phyloP scores from a whole-genome alignment of 2,329 filamentous ascomycete genomes.

The Escovopsis sp. region DNA sequence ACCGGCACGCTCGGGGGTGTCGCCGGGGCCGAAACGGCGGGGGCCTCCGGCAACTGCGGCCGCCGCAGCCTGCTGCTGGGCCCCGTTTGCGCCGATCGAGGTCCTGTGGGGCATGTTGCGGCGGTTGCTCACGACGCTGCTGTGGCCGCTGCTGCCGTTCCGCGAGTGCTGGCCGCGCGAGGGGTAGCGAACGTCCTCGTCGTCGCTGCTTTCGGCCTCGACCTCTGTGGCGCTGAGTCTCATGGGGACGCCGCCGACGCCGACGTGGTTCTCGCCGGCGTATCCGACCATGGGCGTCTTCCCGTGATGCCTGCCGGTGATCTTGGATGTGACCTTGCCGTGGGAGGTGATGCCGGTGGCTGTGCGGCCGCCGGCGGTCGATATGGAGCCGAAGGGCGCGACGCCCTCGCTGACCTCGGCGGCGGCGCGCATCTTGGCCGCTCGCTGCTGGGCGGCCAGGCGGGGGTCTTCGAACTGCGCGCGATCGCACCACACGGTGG shows the following conservation, averaged over 20 bases:
- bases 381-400: slow-evolving; percentile 36
- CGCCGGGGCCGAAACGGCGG: slow-evolving; percentile 35
- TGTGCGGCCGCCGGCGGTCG: slow-evolving; percentile 30
- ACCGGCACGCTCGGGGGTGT: slow-evolving; percentile 40
- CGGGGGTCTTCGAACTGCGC: slow-evolving; percentile 85
- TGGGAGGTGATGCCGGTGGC: slow-evolving; percentile 47
- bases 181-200: slow-evolving; percentile 37
- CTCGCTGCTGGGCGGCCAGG: slow-evolving; percentile 65
- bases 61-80: slow-evolving; percentile 10
- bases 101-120: slow-evolving; percentile 34
- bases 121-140: slow-evolving; percentile 43
- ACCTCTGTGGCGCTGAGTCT: slow-evolving; percentile 91
- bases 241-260: slow-evolving; percentile 69
- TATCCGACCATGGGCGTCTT: slow-evolving; percentile 69
- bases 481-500: slow-evolving; percentile 95
- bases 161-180: slow-evolving; percentile 43
- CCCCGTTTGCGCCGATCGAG: slow-evolving; percentile 28
- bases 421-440: slow-evolving; percentile 74
- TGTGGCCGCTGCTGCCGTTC: slow-evolving; percentile 62
- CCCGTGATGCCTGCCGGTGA: slow-evolving; percentile 56
- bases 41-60: slow-evolving; percentile 11
- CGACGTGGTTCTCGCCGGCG: slow-evolving; percentile 59
- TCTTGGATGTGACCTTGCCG: slow-evolving; percentile 66
- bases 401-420: slow-evolving; percentile 54
- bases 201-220: slow-evolving; percentile 72